Evolutionary conservation across 495 filamentous ascomycete species (phyloP).

Genomic region (Chaetomium tenue): DNA sequence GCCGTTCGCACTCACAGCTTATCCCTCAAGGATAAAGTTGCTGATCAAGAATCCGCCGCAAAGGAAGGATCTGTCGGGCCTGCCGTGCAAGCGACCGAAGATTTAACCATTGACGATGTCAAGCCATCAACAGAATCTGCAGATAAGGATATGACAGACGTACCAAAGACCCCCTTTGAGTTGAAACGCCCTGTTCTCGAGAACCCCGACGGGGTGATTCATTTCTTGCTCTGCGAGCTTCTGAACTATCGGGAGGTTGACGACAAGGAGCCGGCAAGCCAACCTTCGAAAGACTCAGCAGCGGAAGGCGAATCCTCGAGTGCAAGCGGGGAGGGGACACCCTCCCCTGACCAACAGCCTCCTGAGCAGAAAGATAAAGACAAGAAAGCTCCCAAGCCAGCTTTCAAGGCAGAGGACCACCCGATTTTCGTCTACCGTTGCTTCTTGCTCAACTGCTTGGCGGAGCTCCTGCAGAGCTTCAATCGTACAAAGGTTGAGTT

Average conservation of each 20-base stretch:
- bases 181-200: slow-evolving; percentile 82
- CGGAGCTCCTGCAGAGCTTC: slow-evolving; percentile 90
- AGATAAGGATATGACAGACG: slow-evolving; percentile 57
- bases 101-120: slow-evolving; percentile 50
- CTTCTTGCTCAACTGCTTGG: slow-evolving; percentile 89
- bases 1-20: slow-evolving; percentile 37
- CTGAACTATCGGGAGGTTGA: slow-evolving; percentile 89
- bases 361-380: slow-evolving; percentile 44
- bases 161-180: slow-evolving; percentile 60
- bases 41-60: slow-evolving; percentile 33
- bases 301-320: slow-evolving; percentile 30
- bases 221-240: slow-evolving; percentile 92
- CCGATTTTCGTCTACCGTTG: slow-evolving; percentile 95
- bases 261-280: slow-evolving; percentile 61
- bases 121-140: slow-evolving; percentile 53
- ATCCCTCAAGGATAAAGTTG: slow-evolving; percentile 34
- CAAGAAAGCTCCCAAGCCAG: slow-evolving; percentile 69
- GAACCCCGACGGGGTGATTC: slow-evolving; percentile 91
- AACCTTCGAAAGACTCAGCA: slow-evolving; percentile 52
- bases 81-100: slow-evolving; percentile 56
- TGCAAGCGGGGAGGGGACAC: slow-evolving; percentile 27
- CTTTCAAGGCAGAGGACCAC: slow-evolving; percentile 89
- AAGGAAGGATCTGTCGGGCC: slow-evolving; percentile 45
- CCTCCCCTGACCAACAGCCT: slow-evolving; percentile 30
- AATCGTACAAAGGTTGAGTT: slow-evolving; percentile 96